Percentiles rank a stretch among this genome's conserved stretches.
These are phyloP conservation scores for Cordia subcordata DNA, from an alignment of 257 asterid genomes.

Conservation along the genomic window DNA sequence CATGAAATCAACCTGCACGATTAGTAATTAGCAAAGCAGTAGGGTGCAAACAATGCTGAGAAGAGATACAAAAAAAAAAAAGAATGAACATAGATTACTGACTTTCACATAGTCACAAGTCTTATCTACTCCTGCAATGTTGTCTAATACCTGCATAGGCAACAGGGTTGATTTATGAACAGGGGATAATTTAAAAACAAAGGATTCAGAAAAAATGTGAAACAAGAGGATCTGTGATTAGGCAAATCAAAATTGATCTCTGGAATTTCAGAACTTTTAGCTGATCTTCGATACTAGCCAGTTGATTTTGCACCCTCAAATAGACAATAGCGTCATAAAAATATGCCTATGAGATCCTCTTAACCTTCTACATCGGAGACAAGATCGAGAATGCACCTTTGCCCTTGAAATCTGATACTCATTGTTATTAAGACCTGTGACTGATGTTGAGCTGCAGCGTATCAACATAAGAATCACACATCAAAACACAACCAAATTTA, in stretches of 20 bases:
- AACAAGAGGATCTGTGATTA: too few species aligned
- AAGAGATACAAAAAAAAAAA: neutral
- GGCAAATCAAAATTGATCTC: too few species aligned
- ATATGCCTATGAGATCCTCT: too few species aligned
- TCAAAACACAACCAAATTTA: neutral
- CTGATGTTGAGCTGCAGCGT: constrained; percentile 66
- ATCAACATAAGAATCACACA: constrained; percentile 11
- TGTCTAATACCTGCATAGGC: constrained; percentile 59
- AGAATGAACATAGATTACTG: constrained; percentile 18
- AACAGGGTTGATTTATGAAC: neutral
- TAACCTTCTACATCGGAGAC: neutral
- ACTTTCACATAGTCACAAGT: constrained; percentile 89
- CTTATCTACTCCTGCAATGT: constrained; percentile 58
- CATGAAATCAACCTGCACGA: constrained; percentile 93
- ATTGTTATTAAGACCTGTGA: constrained; percentile 94
- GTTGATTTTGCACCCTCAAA: too few species aligned
- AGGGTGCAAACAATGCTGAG: too few species aligned
- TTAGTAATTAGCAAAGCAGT: too few species aligned
- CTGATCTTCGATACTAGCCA: too few species aligned
- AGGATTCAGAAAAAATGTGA: too few species aligned
- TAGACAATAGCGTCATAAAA: too few species aligned
- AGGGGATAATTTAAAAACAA: too few species aligned
- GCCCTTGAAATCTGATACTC: constrained; percentile 95
- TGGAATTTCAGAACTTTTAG: too few species aligned
- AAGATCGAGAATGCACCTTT: constrained; percentile 42